A percentile compares a stretch with the other conserved stretches of the same genome.
phyloP scores from a whole-genome alignment of 352 stramenopile genomes.

The Pilasporangium apinafurcum region DNA sequence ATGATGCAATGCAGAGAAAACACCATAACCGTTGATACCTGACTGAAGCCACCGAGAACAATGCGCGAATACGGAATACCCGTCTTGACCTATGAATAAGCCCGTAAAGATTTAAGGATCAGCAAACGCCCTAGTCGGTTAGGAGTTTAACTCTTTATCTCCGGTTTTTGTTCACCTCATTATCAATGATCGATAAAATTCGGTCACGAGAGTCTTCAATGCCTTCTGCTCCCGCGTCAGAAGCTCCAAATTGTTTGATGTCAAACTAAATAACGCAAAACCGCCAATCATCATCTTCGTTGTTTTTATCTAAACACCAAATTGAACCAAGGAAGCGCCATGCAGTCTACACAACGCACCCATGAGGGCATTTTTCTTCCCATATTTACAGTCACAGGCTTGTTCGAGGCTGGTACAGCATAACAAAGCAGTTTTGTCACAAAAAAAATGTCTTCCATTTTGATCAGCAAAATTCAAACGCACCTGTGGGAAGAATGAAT shows the following conservation, averaged over 20 bases:
- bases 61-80: conserved; percentile 88
- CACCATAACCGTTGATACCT: conserved; percentile 36
- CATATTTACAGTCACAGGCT: conserved; percentile 94
- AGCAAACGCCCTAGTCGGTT: background rate
- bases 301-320: too few relatives aligned
- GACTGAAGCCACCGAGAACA: conserved; percentile 92
- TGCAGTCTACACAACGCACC: conserved; percentile 40
- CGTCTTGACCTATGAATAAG: conserved; percentile 21
- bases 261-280: conserved; percentile 88
- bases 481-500: conserved; percentile 72
- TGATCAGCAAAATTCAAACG: too few relatives aligned
- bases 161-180: too few relatives aligned
- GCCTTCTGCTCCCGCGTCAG: conserved; percentile 78
- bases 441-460: too few relatives aligned
- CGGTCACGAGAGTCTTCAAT: conserved; percentile 80
- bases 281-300: too few relatives aligned
- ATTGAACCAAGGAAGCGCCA: too few relatives aligned
- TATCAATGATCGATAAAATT: conserved; percentile 80
- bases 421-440: background rate
- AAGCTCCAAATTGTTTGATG: too few relatives aligned
- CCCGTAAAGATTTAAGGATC: too few relatives aligned
- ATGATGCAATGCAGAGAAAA: too few relatives aligned
- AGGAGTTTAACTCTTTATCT: too few relatives aligned
- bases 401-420: conserved; percentile 44
- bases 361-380: conserved; percentile 92